Base-by-base conservation (phyloP, 495 filamentous ascomycete species). In the Talaromyces borbonicus region DNA sequence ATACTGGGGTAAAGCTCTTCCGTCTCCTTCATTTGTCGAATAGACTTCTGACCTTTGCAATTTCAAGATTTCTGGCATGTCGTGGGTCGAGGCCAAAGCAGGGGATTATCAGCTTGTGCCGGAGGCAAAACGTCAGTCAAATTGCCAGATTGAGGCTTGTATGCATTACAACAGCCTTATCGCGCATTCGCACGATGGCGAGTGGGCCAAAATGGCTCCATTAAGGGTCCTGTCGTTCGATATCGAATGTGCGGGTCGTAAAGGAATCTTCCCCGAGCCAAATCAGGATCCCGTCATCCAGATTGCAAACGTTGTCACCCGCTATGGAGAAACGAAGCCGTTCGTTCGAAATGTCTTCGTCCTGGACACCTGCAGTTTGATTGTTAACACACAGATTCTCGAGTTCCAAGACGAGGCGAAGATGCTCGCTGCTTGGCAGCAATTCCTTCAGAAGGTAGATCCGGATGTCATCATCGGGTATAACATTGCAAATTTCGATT, bases 401-500 rank as follows among this genome's bases (percentile, higher is more conserved):
- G 82, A 87, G 31, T 96, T 83, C 50, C 66, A 81, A 25, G 69
- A 73, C 14, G 92, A 99, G 60, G 75, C 80, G 41, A 73, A 85
- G 26, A 90, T 99, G 90, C 75, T 99, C 14, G 74, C 79, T 65
- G 75, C 74, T 16, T 99, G 92, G 92, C 78, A 79, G 51, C 74
- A 94, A 39, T 99, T 99, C 53, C 63, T 99, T 4, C 74, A 90
- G 38, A 81, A 86, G 57, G 92, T 92, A 2, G 92, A 99, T 54
- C 90, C 92, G 0, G 92, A 99, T 63, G 81, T 99, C 22, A 97
- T 99, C 55, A 99, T 92, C 49, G 92, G 92, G 35, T 99, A 99
- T 77, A 99, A 99, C 60, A 96, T 95, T 66, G 72, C 85, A 54
- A 99, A 99, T 64, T 99, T 99, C 67, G 92, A 99, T 66, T 95